Conservation (phyloP, 2,329 filamentous ascomycete species). For the Epichloe gansuensis region DNA sequence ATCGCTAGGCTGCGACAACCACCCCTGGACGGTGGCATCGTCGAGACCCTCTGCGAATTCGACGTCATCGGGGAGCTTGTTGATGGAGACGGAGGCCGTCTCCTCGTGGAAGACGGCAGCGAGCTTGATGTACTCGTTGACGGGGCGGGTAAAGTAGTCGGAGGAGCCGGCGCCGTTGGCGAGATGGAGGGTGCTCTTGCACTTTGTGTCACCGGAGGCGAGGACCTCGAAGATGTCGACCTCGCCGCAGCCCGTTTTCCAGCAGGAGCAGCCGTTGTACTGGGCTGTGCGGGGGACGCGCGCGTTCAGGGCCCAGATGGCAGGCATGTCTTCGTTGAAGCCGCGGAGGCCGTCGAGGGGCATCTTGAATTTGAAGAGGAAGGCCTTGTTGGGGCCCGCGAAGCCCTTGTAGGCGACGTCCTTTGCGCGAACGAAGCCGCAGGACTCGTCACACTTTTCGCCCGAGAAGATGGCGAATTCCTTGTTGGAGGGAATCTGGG, state of each 20-base stretch:
- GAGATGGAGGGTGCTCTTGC: conserved; percentile 59
- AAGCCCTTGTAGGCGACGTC: conserved; percentile 50
- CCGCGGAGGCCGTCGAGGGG: conserved; percentile 41
- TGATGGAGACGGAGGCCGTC: conserved; percentile 41
- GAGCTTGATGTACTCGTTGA: conserved; percentile 44
- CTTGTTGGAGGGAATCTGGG: conserved; percentile 27
- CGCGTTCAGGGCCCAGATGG: conserved; percentile 64
- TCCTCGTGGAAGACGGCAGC: conserved; percentile 47
- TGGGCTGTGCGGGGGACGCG: conserved; percentile 58
- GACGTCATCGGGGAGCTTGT: conserved; percentile 31
- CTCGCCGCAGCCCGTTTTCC: conserved; percentile 56
- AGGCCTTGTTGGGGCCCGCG: conserved; percentile 54
- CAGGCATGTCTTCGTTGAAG: conserved; percentile 53
- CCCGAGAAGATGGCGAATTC: conserved; percentile 35
- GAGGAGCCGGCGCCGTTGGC: conserved; percentile 51
- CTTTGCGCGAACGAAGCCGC: conserved; percentile 30
- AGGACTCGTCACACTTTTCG: conserved; percentile 27
- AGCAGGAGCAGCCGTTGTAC: conserved; percentile 63
- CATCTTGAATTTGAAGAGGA: conserved; percentile 65
- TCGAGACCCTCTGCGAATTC: conserved; percentile 28
- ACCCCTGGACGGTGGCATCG: conserved; percentile 23
- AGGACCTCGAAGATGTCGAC: conserved; percentile 66
- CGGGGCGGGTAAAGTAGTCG: conserved; percentile 60
- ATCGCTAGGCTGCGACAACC: conserved; percentile 15
- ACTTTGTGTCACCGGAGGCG: conserved; percentile 46